These are phyloP conservation scores for Dictyostelium firmibasis DNA, from an alignment of 78 protist genomes.

Conservation along the genomic window DNA sequence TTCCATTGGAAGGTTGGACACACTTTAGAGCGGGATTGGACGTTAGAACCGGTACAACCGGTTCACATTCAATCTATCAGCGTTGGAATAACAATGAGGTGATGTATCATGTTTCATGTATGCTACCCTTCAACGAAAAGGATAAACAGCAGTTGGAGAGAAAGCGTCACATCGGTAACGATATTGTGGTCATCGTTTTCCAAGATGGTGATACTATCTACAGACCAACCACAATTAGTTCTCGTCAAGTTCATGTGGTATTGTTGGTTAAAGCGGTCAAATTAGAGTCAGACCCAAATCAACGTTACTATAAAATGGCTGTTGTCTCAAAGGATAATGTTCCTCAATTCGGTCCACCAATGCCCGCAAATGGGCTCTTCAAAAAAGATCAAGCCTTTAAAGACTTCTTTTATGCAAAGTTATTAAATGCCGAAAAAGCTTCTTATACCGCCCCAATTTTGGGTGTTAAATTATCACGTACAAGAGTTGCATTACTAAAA, in stretches of 20 bases:
- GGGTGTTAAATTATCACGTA: conserved; percentile 61
- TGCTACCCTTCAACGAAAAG: conserved; percentile 79
- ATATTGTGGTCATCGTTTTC: conserved; percentile 75
- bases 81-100: conserved; percentile 78
- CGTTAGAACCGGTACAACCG: conserved; percentile 78
- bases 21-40: conserved; percentile 78
- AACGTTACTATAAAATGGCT: conserved; percentile 63
- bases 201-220: conserved; percentile 81
- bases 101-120: conserved; percentile 79
- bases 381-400: conserved; percentile 72
- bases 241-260: conserved; percentile 84
- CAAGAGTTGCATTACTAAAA: conserved; percentile 68
- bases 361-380: conserved; percentile 69
- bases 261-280: conserved; percentile 58
- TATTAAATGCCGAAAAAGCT: conserved; percentile 81
- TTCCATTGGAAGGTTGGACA: conserved; percentile 63
- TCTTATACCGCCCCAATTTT: conserved; percentile 68
- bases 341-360: conserved; percentile 63
- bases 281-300: conserved; percentile 55
- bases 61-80: conserved; percentile 71
- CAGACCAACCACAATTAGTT: conserved; percentile 78
- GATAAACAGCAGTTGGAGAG: conserved; percentile 81
- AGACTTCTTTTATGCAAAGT: conserved; percentile 78
- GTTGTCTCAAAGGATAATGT: conserved; percentile 77
- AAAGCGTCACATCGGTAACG: conserved; percentile 78